A percentile compares a stretch with the other conserved stretches of the same genome.
Conservation (phyloP, 495 filamentous ascomycete species). For the Eremomyces bilateralis region DNA sequence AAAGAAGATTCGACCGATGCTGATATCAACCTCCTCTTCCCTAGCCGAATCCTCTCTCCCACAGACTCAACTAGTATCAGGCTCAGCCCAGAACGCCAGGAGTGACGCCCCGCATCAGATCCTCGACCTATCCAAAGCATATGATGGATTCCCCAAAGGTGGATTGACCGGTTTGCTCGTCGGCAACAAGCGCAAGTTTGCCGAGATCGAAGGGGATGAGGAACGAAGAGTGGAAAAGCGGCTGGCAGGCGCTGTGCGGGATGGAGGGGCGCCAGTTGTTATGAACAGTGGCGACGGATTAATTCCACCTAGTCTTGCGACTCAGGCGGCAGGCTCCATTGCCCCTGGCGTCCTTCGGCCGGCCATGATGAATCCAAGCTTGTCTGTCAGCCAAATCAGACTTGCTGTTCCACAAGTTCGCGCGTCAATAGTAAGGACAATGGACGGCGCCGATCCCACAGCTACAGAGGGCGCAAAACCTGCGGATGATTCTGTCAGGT, state of each 20-base stretch:
- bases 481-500: conserved; percentile 29
- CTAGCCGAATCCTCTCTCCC: conserved; percentile 72
- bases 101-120: conserved; percentile 64
- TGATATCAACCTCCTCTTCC: conserved; percentile 67
- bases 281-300: conserved; percentile 57
- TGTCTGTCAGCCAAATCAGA: conserved; percentile 65
- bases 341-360: conserved; percentile 70
- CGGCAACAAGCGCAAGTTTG: conserved; percentile 78
- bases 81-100: conserved; percentile 26
- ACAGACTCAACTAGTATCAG: conserved; percentile 58
- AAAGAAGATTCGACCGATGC: conserved; percentile 77
- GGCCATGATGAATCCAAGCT: conserved; percentile 59
- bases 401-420: conserved; percentile 78
- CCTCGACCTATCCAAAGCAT: conserved; percentile 82
- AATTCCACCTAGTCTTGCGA: conserved; percentile 20
- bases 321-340: conserved; percentile 3
- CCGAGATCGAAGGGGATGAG: conserved; percentile 40
- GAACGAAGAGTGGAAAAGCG: conserved; percentile 47
- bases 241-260: conserved; percentile 29
- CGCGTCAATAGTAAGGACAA: conserved; percentile 46
- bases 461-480: conserved; percentile 24
- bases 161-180: conserved; percentile 67
- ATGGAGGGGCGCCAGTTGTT: conserved; percentile 51
- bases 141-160: conserved; percentile 79
- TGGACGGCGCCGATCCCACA: conserved; percentile 25